Percentiles rank a stretch among this genome's conserved stretches.
phyloP scores from a whole-genome alignment of 495 filamentous ascomycete genomes.

The Neohortaea acidophila region DNA sequence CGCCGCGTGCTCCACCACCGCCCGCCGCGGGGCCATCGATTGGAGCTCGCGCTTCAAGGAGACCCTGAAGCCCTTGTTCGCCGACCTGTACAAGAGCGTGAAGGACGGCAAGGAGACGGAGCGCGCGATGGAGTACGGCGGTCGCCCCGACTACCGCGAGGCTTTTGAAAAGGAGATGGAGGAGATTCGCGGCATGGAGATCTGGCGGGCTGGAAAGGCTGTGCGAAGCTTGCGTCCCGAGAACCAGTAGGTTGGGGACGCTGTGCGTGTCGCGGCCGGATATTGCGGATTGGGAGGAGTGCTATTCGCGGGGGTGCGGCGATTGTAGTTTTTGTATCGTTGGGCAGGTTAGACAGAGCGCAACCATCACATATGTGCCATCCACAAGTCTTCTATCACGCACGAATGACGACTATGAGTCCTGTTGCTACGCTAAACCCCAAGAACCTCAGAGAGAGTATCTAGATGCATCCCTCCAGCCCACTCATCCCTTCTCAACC shows the following conservation, averaged over 20 bases:
- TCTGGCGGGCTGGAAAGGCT: conserved; percentile 97
- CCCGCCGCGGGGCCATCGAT: conserved; percentile 95
- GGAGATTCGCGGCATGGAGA: conserved; percentile 91
- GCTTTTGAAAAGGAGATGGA: conserved; percentile 92
- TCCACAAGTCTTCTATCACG: too few species aligned
- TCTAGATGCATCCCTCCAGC: too few species aligned
- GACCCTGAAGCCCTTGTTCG: conserved; percentile 94
- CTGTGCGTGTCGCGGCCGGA: too few species aligned
- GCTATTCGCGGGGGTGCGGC: too few species aligned
- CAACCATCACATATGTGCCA: too few species aligned
- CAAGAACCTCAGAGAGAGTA: too few species aligned
- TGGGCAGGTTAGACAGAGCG: too few species aligned
- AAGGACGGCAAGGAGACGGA: conserved; percentile 79
- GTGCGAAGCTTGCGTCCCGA: conserved; percentile 41
- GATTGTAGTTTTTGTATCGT: too few species aligned
- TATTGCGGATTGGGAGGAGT: too few species aligned
- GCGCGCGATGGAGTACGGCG: conserved; percentile 89
- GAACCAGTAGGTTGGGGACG: conserved; percentile 16
- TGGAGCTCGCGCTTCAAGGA: conserved; percentile 93
- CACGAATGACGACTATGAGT: too few species aligned
- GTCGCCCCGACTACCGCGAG: conserved; percentile 83
- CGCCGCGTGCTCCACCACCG: conserved; percentile 96
- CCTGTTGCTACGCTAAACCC: too few species aligned
- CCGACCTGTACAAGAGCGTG: conserved; percentile 85
- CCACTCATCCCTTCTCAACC: too few species aligned